Evolutionary conservation across 805 yeast species (phyloP).

Genomic region (Helenozyma rhizophorensis): DNA sequence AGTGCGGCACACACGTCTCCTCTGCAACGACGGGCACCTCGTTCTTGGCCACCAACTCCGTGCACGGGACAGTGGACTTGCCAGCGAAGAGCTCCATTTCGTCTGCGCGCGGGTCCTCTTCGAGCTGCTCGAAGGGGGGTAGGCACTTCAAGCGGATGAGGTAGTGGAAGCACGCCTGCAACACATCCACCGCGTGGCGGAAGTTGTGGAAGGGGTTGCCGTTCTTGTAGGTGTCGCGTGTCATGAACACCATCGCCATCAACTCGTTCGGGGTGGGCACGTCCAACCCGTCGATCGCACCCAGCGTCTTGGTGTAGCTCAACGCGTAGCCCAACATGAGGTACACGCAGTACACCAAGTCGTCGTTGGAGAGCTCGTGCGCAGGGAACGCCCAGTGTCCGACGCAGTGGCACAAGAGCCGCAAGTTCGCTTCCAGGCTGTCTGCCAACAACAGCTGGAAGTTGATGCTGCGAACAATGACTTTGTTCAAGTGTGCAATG

Average conservation of each 20-base stretch:
- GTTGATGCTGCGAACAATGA: conserved; percentile 26
- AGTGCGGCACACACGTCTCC: conserved; percentile 18
- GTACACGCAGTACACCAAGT: conserved; percentile 56
- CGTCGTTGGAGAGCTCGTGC: conserved; percentile 60
- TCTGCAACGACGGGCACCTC: conserved; percentile 1
- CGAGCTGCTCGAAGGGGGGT: conserved; percentile 35
- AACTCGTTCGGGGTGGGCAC: conserved; percentile 39
- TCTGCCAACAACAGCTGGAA: conserved; percentile 26
- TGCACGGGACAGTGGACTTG: neutral
- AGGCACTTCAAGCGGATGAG: conserved; percentile 41
- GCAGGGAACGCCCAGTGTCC: conserved; percentile 71
- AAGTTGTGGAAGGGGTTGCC: conserved; percentile 94
- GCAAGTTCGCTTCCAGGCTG: conserved; percentile 20
- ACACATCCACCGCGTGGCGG: conserved; percentile 91
- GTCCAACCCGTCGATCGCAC: conserved; percentile 6
- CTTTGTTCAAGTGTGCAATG: conserved; percentile 20
- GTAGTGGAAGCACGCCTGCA: conserved; percentile 81
- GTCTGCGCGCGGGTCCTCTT: conserved; percentile 26
- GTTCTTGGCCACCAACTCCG: conserved; percentile 5
- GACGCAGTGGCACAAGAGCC: conserved; percentile 36
- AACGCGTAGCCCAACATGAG: conserved; percentile 48
- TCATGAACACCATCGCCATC: conserved; percentile 55
- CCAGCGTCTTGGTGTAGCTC: conserved; percentile 16
- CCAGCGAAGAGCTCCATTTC: conserved; percentile 18
- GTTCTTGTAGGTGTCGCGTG: conserved; percentile 74